phyloP scores from a whole-genome alignment of 495 filamentous ascomycete species.

The Apiosordaria backusii region DNA sequence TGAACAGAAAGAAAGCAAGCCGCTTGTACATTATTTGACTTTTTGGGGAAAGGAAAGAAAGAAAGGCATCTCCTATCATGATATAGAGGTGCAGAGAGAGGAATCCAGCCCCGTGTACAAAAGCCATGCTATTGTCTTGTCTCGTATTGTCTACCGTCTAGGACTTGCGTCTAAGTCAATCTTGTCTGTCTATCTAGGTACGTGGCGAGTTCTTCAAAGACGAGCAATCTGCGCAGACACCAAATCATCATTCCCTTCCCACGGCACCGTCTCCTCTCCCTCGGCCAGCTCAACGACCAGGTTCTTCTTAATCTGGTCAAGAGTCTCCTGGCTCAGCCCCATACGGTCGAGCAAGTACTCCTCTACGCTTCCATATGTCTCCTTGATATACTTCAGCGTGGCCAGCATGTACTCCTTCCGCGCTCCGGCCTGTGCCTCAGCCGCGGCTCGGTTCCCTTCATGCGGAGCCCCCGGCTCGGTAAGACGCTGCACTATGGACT shows the following conservation, averaged over 20 bases:
- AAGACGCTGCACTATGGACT: constrained; percentile 44
- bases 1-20: not conserved
- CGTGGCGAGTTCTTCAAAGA: constrained; percentile 9
- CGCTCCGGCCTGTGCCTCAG: constrained; percentile 50
- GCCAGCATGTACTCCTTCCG: constrained; percentile 54
- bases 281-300: constrained; percentile 38
- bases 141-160: not conserved
- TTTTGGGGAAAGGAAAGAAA: not conserved
- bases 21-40: not conserved
- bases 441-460: constrained; percentile 40
- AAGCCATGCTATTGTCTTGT: not conserved
- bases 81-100: not conserved
- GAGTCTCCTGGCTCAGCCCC: constrained; percentile 47
- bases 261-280: constrained; percentile 29
- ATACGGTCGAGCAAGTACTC: constrained; percentile 51
- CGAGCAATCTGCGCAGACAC: not conserved
- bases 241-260: constrained; percentile 14
- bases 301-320: constrained; percentile 48
- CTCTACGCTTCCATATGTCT: constrained; percentile 55
- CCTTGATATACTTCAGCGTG: constrained; percentile 48
- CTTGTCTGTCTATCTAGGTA: constrained; percentile 9
- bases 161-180: not conserved
- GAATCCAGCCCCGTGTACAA: not conserved
- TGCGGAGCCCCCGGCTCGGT: constrained; percentile 39
- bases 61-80: not conserved